These are phyloP conservation scores for Boletales sp. DNA, from an alignment of 768 basidiomycete genomes.

Conservation along the genomic window DNA sequence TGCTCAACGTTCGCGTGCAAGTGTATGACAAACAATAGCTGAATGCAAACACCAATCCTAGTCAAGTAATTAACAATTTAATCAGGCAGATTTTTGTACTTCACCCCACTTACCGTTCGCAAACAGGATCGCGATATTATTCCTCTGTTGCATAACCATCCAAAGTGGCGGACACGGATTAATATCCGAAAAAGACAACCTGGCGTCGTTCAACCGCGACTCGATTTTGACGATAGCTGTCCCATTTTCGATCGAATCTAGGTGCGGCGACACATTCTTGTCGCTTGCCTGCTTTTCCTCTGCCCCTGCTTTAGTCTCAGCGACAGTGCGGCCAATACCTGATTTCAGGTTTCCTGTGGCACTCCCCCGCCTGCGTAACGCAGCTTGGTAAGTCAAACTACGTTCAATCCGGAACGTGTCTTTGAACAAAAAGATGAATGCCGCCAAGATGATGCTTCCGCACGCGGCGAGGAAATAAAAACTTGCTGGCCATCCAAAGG, in stretches of 20 bases:
- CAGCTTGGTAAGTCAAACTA: conserved; percentile 73
- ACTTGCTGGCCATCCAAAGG: conserved; percentile 72
- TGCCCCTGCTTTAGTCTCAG: conserved; percentile 3
- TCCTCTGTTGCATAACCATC: conserved; percentile 52
- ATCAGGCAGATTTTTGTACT: not conserved
- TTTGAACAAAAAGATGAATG: conserved; percentile 66
- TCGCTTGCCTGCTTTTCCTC: conserved; percentile 11
- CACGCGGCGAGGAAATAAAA: conserved; percentile 81
- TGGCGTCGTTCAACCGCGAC: conserved; percentile 33
- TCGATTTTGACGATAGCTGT: conserved; percentile 9
- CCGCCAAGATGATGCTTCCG: conserved; percentile 48
- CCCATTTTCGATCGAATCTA: conserved; percentile 24
- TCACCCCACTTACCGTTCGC: conserved; percentile 15
- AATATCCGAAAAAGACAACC: conserved; percentile 63
- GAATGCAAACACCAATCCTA: conserved; percentile 70
- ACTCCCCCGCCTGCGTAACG: conserved; percentile 45
- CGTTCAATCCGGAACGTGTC: conserved; percentile 85
- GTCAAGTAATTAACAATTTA: conserved; percentile 6
- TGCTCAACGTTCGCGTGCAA: conserved; percentile 62
- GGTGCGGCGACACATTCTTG: conserved; percentile 10
- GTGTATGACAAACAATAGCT: conserved; percentile 73
- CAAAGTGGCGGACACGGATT: conserved; percentile 68
- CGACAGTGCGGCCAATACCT: conserved; percentile 20
- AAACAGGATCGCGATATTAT: conserved; percentile 64
- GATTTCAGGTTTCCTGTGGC: conserved; percentile 18